Conservation (phyloP, 2,329 filamentous ascomycete genomes). For the Bipolaris oryzae region DNA sequence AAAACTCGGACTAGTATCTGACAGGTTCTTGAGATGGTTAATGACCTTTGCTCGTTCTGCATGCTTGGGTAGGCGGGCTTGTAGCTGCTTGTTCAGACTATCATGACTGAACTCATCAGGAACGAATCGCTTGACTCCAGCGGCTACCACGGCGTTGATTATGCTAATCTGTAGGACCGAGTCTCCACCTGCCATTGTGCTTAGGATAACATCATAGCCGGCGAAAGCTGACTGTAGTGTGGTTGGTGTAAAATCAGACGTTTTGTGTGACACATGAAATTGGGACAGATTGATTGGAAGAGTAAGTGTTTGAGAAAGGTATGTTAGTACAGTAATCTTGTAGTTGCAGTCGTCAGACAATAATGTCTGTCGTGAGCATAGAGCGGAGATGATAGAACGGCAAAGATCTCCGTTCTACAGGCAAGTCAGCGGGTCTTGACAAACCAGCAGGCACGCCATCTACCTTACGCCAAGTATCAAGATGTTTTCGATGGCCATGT, state of each 20-base stretch:
- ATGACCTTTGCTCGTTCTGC: constrained; percentile 39
- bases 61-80: constrained; percentile 37
- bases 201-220: constrained; percentile 49
- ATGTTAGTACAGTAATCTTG: constrained; percentile 35
- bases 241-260: constrained; percentile 38
- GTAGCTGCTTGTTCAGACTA: constrained; percentile 39
- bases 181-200: constrained; percentile 37
- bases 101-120: constrained; percentile 52
- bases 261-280: constrained; percentile 24
- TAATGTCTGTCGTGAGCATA: constrained; percentile 14
- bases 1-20: constrained; percentile 19
- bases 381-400: constrained; percentile 31
- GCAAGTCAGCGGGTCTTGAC: constrained; percentile 9
- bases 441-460: background rate
- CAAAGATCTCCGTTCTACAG: constrained; percentile 34
- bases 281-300: constrained; percentile 23
- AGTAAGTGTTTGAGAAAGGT: constrained; percentile 28
- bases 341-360: constrained; percentile 6
- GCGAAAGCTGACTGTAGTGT: constrained; percentile 42
- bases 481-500: constrained; percentile 31
- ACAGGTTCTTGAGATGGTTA: constrained; percentile 33
- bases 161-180: constrained; percentile 37
- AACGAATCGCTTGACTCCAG: constrained; percentile 50
- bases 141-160: constrained; percentile 49
- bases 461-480: constrained; percentile 35